Evolutionary conservation across 139 green algal species (phyloP).

Genomic region (Coelastrella sp.): DNA sequence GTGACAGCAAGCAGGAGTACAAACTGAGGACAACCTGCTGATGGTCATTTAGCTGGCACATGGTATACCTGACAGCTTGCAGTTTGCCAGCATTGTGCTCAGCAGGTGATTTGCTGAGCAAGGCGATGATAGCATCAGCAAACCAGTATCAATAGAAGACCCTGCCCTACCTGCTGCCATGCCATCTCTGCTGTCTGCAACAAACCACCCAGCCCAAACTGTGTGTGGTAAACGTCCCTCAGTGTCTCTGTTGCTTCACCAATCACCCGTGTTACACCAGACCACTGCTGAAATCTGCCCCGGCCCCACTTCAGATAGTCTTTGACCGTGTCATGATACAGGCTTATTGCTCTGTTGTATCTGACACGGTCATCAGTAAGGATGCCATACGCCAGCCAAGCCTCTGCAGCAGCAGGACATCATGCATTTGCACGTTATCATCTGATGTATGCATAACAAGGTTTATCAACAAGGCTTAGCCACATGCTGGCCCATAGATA

Average conservation of each 20-base stretch:
- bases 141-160: not conserved
- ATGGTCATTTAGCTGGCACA: no score
- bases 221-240: conserved; percentile 36
- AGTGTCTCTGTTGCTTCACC: conserved; percentile 29
- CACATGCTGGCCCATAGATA: no score
- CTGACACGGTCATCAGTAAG: conserved; percentile 15
- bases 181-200: conserved; percentile 29
- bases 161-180: conserved; percentile 8
- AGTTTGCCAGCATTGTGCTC: no score
- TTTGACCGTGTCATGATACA: not conserved
- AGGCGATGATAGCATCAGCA: no score
- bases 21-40: no score
- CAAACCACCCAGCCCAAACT: conserved; percentile 5
- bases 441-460: no score
- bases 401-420: not conserved
- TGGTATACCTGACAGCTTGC: no score
- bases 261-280: not conserved
- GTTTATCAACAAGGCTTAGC: no score
- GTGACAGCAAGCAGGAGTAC: no score
- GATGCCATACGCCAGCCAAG: not conserved
- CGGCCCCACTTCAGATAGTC: conserved; percentile 27
- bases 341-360: not conserved
- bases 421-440: not conserved
- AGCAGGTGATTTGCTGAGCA: no score
- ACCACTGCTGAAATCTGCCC: not conserved